These are phyloP conservation scores for Citrus medica DNA, from an alignment of 345 rosid species.

Conservation along the genomic window DNA sequence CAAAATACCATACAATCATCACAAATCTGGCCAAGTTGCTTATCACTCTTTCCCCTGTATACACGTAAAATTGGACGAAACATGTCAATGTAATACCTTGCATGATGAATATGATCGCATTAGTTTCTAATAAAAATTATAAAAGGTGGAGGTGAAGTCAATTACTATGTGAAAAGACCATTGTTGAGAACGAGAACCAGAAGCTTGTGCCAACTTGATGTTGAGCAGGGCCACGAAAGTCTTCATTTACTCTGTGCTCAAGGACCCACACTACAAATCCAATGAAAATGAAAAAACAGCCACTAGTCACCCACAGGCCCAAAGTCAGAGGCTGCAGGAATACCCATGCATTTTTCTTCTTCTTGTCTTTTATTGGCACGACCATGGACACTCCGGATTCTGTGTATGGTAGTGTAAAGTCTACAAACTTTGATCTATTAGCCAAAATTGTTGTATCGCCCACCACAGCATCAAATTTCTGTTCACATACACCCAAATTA, in stretches of 20 bases:
- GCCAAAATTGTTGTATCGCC: constrained; percentile 62
- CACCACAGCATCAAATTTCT: constrained; percentile 53
- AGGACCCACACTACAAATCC: constrained; percentile 70
- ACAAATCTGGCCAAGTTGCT: no score
- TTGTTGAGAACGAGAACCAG: constrained; percentile 77
- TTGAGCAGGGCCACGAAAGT: constrained; percentile 48
- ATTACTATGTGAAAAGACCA: constrained; percentile 47
- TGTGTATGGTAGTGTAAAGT: constrained; percentile 66
- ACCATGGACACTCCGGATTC: constrained; percentile 73
- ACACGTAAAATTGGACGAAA: not conserved
- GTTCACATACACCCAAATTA: not conserved
- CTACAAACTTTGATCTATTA: constrained; percentile 44
- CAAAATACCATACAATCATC: no score
- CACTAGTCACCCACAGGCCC: constrained; percentile 60
- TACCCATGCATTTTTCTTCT: constrained; percentile 49
- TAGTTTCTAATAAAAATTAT: no score
- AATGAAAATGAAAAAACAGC: constrained; percentile 46
- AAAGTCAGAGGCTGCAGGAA: constrained; percentile 62
- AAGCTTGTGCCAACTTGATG: constrained; percentile 50
- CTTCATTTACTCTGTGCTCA: constrained; percentile 62
- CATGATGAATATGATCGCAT: no score
- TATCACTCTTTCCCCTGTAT: constrained; percentile 52
- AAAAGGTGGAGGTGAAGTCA: no score
- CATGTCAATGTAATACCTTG: not conserved
- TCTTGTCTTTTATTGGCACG: constrained; percentile 41